phyloP scores from a whole-genome alignment of 1,139 yeast genomes.

The Candida mesenterica region DNA sequence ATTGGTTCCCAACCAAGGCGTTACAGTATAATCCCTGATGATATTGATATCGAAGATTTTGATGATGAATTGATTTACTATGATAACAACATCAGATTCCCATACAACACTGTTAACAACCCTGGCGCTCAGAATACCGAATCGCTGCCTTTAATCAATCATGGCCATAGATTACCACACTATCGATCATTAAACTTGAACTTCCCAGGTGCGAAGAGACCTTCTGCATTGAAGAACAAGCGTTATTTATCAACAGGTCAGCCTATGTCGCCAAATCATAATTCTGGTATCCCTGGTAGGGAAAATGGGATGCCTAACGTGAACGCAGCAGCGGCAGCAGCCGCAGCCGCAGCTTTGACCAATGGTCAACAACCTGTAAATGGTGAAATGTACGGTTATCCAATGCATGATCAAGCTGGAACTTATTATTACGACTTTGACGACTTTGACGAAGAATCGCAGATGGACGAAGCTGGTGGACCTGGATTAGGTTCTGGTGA shows the following conservation, averaged over 20 bases:
- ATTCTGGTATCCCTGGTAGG: constrained; percentile 8
- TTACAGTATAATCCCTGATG: constrained; percentile 70
- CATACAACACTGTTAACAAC: constrained; percentile 22
- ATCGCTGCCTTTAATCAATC: constrained; percentile 32
- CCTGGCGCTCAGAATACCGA: constrained; percentile 23
- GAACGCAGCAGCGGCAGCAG: constrained; percentile 8
- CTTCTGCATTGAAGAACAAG: constrained; percentile 28
- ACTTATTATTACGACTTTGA: constrained; percentile 40
- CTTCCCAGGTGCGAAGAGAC: constrained; percentile 26
- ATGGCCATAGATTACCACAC: constrained; percentile 39
- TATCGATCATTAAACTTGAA: constrained; percentile 43
- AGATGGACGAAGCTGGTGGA: constrained; percentile 2
- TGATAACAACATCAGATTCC: constrained; percentile 43
- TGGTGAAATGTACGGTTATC: constrained; percentile 51
- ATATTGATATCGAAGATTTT: constrained; percentile 63
- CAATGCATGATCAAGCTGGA: constrained; percentile 41
- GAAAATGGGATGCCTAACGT: constrained; percentile 8
- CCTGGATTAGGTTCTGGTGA: constrained; percentile 14
- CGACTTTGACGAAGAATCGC: constrained; percentile 40
- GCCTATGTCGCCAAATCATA: constrained; percentile 13
- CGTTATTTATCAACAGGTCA: constrained; percentile 40
- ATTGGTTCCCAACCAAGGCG: constrained; percentile 71
- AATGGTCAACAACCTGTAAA: constrained; percentile 9
- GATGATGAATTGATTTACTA: constrained; percentile 55
- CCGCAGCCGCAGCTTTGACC: constrained; percentile 1